Base-by-base conservation (phyloP, 2,329 filamentous ascomycete species). In the Colletotrichum falcatum region DNA sequence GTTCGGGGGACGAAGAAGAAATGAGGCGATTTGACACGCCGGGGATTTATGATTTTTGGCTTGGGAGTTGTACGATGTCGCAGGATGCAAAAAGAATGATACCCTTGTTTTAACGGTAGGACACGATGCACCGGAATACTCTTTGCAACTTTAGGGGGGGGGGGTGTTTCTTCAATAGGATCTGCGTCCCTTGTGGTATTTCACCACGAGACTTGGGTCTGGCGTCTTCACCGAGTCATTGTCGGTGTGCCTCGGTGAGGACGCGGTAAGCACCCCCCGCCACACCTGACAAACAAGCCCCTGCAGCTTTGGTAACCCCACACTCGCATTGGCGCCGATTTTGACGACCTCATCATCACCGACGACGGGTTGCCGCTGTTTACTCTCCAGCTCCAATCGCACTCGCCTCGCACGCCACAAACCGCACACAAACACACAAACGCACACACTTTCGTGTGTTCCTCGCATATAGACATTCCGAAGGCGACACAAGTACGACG, bases 1-100 rank as follows among this genome's bases (percentile, higher is more conserved):
- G 0, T 92, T 92, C 79, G 89, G 90, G 11, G 83, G 11, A 87
- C 87, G 3, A 88, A 88, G 76, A 89, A 86, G 79, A 83, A 74
- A 77, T 51, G 18, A 66, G 8, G 53, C 16, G 16, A 33, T 35
- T 16, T 7, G 14, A 16, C 20, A 16, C 11, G 20, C 44, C n/a
- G 44, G 20, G 30, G 51, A n/a, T 1, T n/a, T 3, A 44, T 48
- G 48, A n/a, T n/a, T n/a, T 69, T n/a, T 44, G 72, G 54, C 64
- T 42, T 26, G 20, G 44, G 37, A 62, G 28, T 35, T 63, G 51
- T 48, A 35, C 46, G 63, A 65, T 46, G 65, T 56, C 33, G 66
- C 46, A 71, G 62, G 66, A 66, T 63, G 65, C 65, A 66, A 35
- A 16, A 65, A 78, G 12, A 65, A 78, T 78, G 78, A 80, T 80